Evolutionary conservation across 2,329 filamentous ascomycete genomes (phyloP).

Genomic region (Rasamsonia emersonii): DNA sequence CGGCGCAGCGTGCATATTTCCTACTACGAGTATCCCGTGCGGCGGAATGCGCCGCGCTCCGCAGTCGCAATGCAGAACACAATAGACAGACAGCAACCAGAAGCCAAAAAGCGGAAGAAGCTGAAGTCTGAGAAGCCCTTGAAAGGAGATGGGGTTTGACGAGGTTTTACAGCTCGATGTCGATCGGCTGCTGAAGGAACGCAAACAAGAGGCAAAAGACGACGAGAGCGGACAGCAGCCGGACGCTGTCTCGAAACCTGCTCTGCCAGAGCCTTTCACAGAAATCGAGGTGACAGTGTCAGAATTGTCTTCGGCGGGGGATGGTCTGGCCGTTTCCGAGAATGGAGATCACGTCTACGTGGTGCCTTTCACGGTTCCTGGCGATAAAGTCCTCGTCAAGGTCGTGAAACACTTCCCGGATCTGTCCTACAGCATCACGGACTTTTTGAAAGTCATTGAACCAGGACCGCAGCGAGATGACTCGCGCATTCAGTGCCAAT

Average conservation of each 20-base stretch:
- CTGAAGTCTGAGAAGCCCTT: conserved; percentile 44
- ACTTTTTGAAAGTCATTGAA: conserved; percentile 68
- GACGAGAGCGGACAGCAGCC: conserved; percentile 17
- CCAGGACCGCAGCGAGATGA: conserved; percentile 72
- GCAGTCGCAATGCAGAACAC: conserved; percentile 18
- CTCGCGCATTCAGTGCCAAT: conserved; percentile 66
- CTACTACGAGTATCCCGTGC: conserved; percentile 1
- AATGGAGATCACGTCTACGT: conserved; percentile 66
- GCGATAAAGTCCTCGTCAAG: conserved; percentile 71
- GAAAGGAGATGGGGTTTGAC: conserved; percentile 55
- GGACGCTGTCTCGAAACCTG: conserved; percentile 14
- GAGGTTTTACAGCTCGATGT: conserved; percentile 60
- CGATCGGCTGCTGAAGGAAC: conserved; percentile 31
- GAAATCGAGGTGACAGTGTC: conserved; percentile 77
- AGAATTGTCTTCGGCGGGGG: conserved; percentile 81
- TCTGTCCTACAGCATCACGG: conserved; percentile 64
- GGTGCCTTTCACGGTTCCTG: conserved; percentile 80
- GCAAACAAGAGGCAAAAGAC: conserved; percentile 15
- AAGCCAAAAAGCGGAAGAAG: conserved; percentile 35
- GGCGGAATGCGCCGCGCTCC: conserved; percentile 15
- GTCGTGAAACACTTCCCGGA: conserved; percentile 62
- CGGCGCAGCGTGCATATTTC: conserved; percentile 1
- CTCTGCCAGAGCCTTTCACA: conserved; percentile 56
- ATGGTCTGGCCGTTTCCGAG: conserved; percentile 70
- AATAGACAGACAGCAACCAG: conserved; percentile 16